Percentiles rank a stretch among this genome's conserved stretches.
Conservation (phyloP, 2,329 filamentous ascomycete genomes). For the Stachybotrys chlorohalonatus region DNA sequence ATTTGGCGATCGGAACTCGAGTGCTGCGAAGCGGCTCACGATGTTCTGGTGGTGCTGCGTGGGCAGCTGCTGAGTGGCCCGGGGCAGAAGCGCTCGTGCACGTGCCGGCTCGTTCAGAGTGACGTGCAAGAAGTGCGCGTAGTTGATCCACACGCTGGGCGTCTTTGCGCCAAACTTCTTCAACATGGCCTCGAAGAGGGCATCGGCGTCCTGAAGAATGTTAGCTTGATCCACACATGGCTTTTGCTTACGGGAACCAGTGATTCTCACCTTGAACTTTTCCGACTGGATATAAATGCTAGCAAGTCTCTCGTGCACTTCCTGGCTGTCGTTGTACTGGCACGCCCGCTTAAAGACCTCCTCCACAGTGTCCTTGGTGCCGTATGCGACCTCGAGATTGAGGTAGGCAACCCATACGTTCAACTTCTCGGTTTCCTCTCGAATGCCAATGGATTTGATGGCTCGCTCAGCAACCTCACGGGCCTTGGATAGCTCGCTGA, state of each 20-base stretch:
- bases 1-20: conserved; percentile 79
- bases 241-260: background rate
- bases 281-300: conserved; percentile 93
- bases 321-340: conserved; percentile 85
- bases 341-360: conserved; percentile 86
- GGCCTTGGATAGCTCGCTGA: conserved; percentile 81
- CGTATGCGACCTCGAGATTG: conserved; percentile 89
- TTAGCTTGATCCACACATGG: conserved; percentile 12
- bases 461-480: conserved; percentile 86
- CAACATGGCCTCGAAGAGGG: conserved; percentile 74
- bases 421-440: conserved; percentile 84
- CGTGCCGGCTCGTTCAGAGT: conserved; percentile 61
- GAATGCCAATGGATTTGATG: conserved; percentile 80
- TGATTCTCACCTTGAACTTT: conserved; percentile 63
- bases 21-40: conserved; percentile 78
- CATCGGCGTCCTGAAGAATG: conserved; percentile 67
- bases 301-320: conserved; percentile 79
- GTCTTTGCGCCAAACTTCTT: conserved; percentile 82
- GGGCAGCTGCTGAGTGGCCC: conserved; percentile 77
- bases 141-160: conserved; percentile 84
- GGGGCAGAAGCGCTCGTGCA: conserved; percentile 67
- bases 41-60: conserved; percentile 55
- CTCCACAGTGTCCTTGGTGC: conserved; percentile 72
- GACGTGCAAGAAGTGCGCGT: conserved; percentile 84
- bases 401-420: conserved; percentile 93